phyloP scores from a whole-genome alignment of 805 yeast genomes.

The Wickerhamomyces silvicola region DNA sequence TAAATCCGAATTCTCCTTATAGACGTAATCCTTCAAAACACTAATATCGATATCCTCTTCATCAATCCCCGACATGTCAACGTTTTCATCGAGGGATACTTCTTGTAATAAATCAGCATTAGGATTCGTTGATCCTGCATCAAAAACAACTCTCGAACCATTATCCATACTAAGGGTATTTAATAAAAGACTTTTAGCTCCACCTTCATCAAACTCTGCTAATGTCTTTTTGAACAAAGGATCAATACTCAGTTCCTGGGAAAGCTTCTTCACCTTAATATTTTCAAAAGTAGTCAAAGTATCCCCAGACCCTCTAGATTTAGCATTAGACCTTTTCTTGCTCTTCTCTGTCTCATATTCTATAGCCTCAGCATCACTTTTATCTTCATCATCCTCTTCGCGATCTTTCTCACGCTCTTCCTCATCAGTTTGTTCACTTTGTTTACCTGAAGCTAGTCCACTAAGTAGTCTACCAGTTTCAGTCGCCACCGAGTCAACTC shows the following conservation, averaged over 20 bases:
- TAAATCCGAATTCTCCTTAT: too few species aligned
- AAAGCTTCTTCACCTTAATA: constrained; percentile 48
- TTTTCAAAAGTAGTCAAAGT: constrained; percentile 47
- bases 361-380: too few species aligned
- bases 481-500: constrained; percentile 87
- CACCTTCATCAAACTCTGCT: constrained; percentile 79
- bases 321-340: constrained; percentile 22
- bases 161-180: constrained; percentile 54
- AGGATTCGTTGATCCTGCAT: constrained; percentile 36
- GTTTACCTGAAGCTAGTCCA: constrained; percentile 53
- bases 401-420: constrained; percentile 20
- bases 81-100: constrained; percentile 1
- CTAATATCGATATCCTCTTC: constrained; percentile 25
- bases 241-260: constrained; percentile 60
- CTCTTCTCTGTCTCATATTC: constrained; percentile 17
- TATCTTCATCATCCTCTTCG: constrained; percentile 20
- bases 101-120: constrained; percentile 8
- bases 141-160: constrained; percentile 56
- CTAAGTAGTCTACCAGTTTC: constrained; percentile 82
- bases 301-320: constrained; percentile 29
- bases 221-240: constrained; percentile 71
- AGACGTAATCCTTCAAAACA: constrained; percentile 1
- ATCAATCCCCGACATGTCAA: constrained; percentile 5
- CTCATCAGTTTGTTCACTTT: constrained; percentile 11
- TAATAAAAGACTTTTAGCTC: constrained; percentile 62